A percentile compares a stretch with the other conserved stretches of the same genome.
Evolutionary conservation across 2,329 filamentous ascomycete genomes (phyloP).

Genomic region (Pseudogymnoascus sp.): DNA sequence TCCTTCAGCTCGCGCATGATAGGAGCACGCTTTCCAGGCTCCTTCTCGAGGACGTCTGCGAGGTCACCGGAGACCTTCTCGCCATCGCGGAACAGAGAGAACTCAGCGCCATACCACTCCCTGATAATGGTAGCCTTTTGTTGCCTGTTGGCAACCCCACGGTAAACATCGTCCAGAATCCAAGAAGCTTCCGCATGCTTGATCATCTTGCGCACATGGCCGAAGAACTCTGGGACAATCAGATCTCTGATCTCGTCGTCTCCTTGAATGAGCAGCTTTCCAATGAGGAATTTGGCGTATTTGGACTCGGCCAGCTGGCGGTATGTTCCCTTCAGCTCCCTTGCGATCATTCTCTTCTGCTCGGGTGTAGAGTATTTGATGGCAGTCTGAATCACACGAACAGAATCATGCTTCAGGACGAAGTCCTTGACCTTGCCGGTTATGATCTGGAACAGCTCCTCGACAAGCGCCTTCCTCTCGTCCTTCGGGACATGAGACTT

Average conservation of each 20-base stretch:
- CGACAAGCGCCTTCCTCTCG: conserved; percentile 77
- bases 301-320: conserved; percentile 81
- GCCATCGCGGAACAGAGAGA: conserved; percentile 64
- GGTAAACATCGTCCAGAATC: conserved; percentile 96
- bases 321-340: conserved; percentile 79
- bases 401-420: conserved; percentile 95
- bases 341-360: conserved; percentile 78
- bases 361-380: conserved; percentile 87
- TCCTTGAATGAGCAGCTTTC: conserved; percentile 89
- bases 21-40: conserved; percentile 76
- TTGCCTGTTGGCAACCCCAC: conserved; percentile 73
- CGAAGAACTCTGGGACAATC: conserved; percentile 91
- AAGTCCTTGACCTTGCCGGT: conserved; percentile 89
- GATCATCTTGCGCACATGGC: conserved; percentile 84
- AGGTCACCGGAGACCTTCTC: conserved; percentile 53
- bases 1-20: conserved; percentile 81
- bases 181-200: conserved; percentile 94
- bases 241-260: conserved; percentile 79
- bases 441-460: conserved; percentile 85
- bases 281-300: conserved; percentile 96
- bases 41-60: conserved; percentile 61
- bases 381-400: conserved; percentile 92
- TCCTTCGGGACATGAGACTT: conserved; percentile 91
- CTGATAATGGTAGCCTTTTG: conserved; percentile 80
- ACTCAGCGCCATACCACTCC: conserved; percentile 96